Evolutionary conservation across 140 eudicot genomes (phyloP).

Genomic region (Ambrosia hybrid): DNA sequence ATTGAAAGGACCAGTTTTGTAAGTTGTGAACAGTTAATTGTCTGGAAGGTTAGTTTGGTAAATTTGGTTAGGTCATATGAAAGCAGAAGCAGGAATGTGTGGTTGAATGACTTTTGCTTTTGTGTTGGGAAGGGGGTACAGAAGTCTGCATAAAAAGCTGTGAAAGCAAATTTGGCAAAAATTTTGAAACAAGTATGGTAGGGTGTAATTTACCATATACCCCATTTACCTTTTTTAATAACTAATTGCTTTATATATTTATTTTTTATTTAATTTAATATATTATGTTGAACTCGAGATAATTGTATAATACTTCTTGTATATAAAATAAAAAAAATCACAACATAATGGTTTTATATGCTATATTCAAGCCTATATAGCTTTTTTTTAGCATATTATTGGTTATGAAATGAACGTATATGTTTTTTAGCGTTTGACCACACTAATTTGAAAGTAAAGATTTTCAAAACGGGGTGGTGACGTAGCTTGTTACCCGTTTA

Average conservation of each 20-base stretch:
- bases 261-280: too few relatives aligned
- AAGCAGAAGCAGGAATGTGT: slow-evolving; percentile 47
- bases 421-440: too few relatives aligned
- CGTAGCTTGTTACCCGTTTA: too few relatives aligned
- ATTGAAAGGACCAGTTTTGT: slow-evolving; percentile 23
- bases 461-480: too few relatives aligned
- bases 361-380: too few relatives aligned
- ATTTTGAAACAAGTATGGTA: slow-evolving; percentile 34
- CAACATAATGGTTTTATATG: too few relatives aligned
- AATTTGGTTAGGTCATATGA: slow-evolving; percentile 25
- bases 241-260: too few relatives aligned
- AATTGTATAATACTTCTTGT: too few relatives aligned
- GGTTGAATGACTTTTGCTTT: slow-evolving; percentile 39
- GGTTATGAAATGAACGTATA: too few relatives aligned
- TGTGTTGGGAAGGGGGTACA: slow-evolving; percentile 31
- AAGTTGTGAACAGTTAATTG: slow-evolving; percentile 27
- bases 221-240: slow-evolving; percentile 29
- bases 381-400: too few relatives aligned
- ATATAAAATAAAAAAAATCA: too few relatives aligned
- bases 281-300: background rate
- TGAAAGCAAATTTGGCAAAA: slow-evolving; percentile 53
- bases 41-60: slow-evolving; percentile 32
- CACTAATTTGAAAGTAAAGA: too few relatives aligned
- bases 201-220: slow-evolving; percentile 47
- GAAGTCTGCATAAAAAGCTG: slow-evolving; percentile 58